Base-by-base conservation (phyloP, 2,329 filamentous ascomycete species). In the Epicoccum sorghinum region DNA sequence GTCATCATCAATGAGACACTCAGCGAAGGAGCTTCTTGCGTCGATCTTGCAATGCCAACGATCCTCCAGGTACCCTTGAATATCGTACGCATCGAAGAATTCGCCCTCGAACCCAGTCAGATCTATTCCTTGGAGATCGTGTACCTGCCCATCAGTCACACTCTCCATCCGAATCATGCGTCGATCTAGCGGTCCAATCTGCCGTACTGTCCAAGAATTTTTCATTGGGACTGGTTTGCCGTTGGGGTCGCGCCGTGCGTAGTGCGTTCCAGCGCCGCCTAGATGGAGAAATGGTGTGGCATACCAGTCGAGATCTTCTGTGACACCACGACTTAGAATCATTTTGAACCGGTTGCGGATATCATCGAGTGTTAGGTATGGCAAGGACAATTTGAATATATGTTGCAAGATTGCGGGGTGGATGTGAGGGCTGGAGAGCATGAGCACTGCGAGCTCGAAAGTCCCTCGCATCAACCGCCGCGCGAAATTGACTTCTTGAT, bases 41-140 rank as follows among this genome's bases (percentile, higher is more conserved):
- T 88, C 83, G 46, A 92, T 85, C 40, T 78, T 70, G 27, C 91
- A 83, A 4, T 86, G 86, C 27, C 83, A 82, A 44, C 83, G 80
- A 4, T 71, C 62, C 36, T 81, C 82, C 3, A 96, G 76, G 67
- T 92, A 95, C 10, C 83, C 80, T 71, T 95, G 89, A 0, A 92
- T 86, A 69, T 95, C 91, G 55, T 90, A 83, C 0, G 86, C 77
- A 66, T 95, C 90, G 62, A 89, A 90, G 79, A 90, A 95, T 45
- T 90, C 84, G 4, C 89, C 89, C 55, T 89, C 83, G 57, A 87
- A 89, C 0, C 85, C 88, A 1, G 83, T 80, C 7, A 87, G 71
- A 35, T 79, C 80, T 60, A 89, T 78, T 14, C 68, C 65, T 7
- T 49, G 41, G 6, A 63, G 47, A 39, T 60, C 64, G 53, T 68